Base-by-base conservation (phyloP, 768 basidiomycete genomes). In the Leccinum ochraceum region DNA sequence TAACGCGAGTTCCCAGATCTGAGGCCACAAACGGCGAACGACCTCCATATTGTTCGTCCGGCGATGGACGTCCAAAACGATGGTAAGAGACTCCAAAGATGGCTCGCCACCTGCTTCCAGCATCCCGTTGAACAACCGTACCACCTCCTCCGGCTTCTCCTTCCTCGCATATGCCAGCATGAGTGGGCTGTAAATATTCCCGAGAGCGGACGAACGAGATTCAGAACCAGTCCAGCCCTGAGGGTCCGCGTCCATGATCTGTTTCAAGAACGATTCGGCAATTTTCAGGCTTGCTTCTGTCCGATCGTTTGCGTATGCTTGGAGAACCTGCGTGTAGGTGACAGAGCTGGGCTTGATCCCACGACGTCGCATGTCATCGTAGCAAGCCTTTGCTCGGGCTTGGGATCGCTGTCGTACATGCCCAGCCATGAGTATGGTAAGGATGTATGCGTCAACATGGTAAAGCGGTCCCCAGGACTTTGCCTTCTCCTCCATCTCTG, bases 391-490 rank as follows among this genome's bases (percentile, higher is more conserved):
- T 3, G 94, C 94, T 50, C 76, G 76, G 6, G 68, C 63, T 54
- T 77, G 78, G 34, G 88, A 76, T 4, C 84, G 82, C 2, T 67
- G 64, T 17, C 84, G 83, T 57, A 96, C 76, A 71, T 86, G 89
- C 0, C 87, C 89, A 7, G 82, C 79, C 80, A 94, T 87, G 69
- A 96, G 75, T 67, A 89, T 86, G 24, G 91, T 91, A 61, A 92
- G 78, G 49, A 86, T 76, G 68, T 86, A 87, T 44, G 81, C 77
- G 61, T 83, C 84, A 61, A 87, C 70, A 39, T 76, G 72, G 20
- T 84, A 63, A 28, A 74, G 67, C 3, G 78, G 69, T 17, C 77
- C 68, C 72, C 76, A 75, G 10, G 75, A 63, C 54, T 56, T 56
- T 52, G 65, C 66, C n/a, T 77, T 69, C n/a, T 67, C 64, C 59